A percentile compares a stretch with the other conserved stretches of the same genome.
Conservation (phyloP, 2,329 filamentous ascomycete species). For the Colletotrichum tropicale region DNA sequence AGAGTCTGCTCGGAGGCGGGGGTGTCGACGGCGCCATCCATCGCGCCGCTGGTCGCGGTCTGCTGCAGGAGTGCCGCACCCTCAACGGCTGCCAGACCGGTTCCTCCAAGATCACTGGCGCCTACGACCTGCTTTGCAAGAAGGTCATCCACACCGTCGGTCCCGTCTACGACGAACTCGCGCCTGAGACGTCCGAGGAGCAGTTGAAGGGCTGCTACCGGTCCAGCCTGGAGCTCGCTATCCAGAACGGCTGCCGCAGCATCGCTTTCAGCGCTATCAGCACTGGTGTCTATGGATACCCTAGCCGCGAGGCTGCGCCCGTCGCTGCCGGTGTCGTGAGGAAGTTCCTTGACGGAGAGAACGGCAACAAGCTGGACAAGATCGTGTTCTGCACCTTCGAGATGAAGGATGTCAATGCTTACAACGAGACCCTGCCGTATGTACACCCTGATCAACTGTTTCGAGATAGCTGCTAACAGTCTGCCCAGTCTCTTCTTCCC, state of each 20-base stretch:
- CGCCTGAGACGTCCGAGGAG: constrained; percentile 45
- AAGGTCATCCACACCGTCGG: constrained; percentile 92
- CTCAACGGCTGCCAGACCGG: constrained; percentile 79
- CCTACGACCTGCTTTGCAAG: constrained; percentile 75
- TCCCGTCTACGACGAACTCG: constrained; percentile 67
- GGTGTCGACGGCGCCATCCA: constrained; percentile 93
- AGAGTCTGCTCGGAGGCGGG: constrained; percentile 79
- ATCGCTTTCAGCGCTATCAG: constrained; percentile 87
- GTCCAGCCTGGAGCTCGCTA: constrained; percentile 74
- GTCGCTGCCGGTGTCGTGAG: constrained; percentile 68
- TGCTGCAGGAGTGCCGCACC: constrained; percentile 73
- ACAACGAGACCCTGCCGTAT: constrained; percentile 75
- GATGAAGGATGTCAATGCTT: constrained; percentile 76
- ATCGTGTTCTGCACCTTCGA: constrained; percentile 89
- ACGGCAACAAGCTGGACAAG: constrained; percentile 63
- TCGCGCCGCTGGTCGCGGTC: constrained; percentile 71
- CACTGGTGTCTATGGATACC: constrained; percentile 91
- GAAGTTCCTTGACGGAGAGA: constrained; percentile 53
- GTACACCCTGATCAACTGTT: constrained; percentile 34
- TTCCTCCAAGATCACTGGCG: constrained; percentile 80
- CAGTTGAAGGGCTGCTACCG: constrained; percentile 70
- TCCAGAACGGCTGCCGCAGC: constrained; percentile 66
- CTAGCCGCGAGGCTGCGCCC: constrained; percentile 72
- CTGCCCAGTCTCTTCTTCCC: constrained; percentile 5
- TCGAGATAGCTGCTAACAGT: background rate